Conservation (phyloP, 164 flowering plant genomes). For the Dillenia suffruticosa region DNA sequence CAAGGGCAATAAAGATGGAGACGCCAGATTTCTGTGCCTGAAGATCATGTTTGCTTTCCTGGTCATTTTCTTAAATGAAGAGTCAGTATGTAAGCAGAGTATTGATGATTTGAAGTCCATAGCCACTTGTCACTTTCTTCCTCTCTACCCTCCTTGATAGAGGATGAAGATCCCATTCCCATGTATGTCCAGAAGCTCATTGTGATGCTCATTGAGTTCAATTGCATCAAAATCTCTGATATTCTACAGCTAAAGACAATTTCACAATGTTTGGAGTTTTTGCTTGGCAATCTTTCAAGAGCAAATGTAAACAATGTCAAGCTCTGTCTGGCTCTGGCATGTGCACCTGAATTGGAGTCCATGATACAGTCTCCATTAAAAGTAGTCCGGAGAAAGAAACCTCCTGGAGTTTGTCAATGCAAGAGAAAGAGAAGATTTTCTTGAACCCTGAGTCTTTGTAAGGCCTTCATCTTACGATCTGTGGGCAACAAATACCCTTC, state of each 20-base stretch:
- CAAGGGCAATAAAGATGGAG: constrained; percentile 93
- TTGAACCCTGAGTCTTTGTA: constrained; percentile 82
- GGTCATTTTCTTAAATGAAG: constrained; percentile 65
- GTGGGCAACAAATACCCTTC: constrained; percentile 40
- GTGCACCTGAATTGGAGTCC: constrained; percentile 85
- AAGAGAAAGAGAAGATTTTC: constrained; percentile 96
- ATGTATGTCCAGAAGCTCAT: constrained; percentile 95
- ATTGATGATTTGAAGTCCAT: constrained; percentile 55
- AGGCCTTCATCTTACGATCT: constrained; percentile 68
- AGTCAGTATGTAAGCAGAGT: constrained; percentile 35
- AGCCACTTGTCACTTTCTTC: constrained; percentile 67
- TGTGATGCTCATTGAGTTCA: constrained; percentile 83
- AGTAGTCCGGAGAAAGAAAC: constrained; percentile 82
- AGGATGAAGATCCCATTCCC: constrained; percentile 97
- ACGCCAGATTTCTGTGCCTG: constrained; percentile 89
- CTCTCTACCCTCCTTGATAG: constrained; percentile 71
- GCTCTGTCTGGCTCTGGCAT: constrained; percentile 81
- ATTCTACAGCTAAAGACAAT: constrained; percentile 72
- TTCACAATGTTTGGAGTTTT: constrained; percentile 83
- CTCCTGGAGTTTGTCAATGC: too few species aligned
- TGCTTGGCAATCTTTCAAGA: constrained; percentile 76
- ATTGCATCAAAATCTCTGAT: constrained; percentile 64
- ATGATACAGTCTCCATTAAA: constrained; percentile 71
- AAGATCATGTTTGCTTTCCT: constrained; percentile 80
- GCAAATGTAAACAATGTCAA: constrained; percentile 81